phyloP scores from a whole-genome alignment of 164 flowering plant genomes.

The grape (Vitis vinifera) region DNA sequence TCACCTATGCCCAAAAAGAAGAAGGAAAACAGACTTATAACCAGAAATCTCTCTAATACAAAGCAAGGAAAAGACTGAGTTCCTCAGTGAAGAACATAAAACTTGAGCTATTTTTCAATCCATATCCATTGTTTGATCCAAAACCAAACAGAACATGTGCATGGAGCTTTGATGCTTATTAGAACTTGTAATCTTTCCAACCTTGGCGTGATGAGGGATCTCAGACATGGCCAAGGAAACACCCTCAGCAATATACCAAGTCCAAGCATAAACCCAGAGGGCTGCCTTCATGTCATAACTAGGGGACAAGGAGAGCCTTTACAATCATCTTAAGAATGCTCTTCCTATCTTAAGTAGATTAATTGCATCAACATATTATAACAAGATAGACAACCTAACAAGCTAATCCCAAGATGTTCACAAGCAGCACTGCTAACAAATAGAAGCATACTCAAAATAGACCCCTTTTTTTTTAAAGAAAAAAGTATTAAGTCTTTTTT shows the following conservation, averaged over 20 bases:
- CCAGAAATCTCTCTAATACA: neutral
- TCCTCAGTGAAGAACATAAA: neutral
- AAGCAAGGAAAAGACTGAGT: neutral
- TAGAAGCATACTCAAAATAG: no score
- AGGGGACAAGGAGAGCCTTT: neutral
- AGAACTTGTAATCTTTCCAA: neutral
- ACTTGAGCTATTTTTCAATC: neutral
- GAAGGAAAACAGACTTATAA: neutral
- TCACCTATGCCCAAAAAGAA: slow-evolving; percentile 50
- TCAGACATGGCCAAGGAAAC: neutral
- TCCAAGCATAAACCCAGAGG: neutral
- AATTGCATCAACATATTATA: neutral
- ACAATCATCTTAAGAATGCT: neutral
- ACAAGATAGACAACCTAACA: neutral
- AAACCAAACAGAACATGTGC: neutral
- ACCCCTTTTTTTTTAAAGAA: no score
- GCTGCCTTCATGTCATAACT: neutral
- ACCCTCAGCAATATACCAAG: neutral
- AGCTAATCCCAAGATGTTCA: no score
- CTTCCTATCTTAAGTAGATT: neutral
- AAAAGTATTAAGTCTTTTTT: no score
- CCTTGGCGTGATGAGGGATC: neutral
- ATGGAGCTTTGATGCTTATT: neutral
- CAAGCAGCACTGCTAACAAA: no score
- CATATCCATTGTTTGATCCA: neutral